These are phyloP conservation scores for Phytopythium mirpurense DNA, from an alignment of 352 stramenopile genomes.

Conservation along the genomic window DNA sequence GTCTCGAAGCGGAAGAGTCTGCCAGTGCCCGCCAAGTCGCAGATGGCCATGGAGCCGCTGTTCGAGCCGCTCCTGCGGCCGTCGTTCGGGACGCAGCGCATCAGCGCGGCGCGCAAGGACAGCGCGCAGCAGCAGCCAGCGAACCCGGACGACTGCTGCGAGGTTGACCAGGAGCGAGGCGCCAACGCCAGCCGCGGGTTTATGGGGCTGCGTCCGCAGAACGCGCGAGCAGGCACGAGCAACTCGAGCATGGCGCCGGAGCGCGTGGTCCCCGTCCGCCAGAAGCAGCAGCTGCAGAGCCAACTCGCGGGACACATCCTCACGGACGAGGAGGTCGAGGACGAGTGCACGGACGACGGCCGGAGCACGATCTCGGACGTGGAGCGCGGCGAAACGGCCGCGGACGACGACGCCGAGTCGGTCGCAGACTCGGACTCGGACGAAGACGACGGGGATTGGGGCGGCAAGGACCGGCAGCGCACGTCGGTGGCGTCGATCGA, in stretches of 20 bases:
- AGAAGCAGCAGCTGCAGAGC: constrained; percentile 36
- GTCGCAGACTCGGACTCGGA: too few relatives aligned
- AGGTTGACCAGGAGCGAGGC: neutral
- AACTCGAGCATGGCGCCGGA: neutral
- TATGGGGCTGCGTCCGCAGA: neutral
- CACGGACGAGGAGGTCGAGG: constrained; percentile 21
- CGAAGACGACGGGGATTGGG: constrained; percentile 13
- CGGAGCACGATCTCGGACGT: constrained; percentile 30
- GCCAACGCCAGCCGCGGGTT: neutral
- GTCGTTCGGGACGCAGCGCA: constrained; percentile 57
- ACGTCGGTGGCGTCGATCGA: constrained; percentile 59
- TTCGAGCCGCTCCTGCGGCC: constrained; percentile 72
- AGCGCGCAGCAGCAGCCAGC: neutral
- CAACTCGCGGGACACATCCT: constrained; percentile 30
- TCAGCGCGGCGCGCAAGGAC: constrained; percentile 11
- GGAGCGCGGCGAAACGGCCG: constrained; percentile 9
- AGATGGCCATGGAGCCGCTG: constrained; percentile 61
- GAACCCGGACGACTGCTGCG: neutral
- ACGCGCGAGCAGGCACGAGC: neutral
- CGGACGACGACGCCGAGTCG: constrained; percentile 8
- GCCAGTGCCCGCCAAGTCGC: constrained; percentile 31
- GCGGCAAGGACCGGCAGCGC: constrained; percentile 8
- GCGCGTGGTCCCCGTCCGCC: constrained; percentile 21
- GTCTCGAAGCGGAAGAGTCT: constrained; percentile 2
- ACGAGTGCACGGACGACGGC: constrained; percentile 11